These are phyloP conservation scores for Agaricus sinodeliciosus DNA, from an alignment of 768 basidiomycete species.

Conservation along the genomic window DNA sequence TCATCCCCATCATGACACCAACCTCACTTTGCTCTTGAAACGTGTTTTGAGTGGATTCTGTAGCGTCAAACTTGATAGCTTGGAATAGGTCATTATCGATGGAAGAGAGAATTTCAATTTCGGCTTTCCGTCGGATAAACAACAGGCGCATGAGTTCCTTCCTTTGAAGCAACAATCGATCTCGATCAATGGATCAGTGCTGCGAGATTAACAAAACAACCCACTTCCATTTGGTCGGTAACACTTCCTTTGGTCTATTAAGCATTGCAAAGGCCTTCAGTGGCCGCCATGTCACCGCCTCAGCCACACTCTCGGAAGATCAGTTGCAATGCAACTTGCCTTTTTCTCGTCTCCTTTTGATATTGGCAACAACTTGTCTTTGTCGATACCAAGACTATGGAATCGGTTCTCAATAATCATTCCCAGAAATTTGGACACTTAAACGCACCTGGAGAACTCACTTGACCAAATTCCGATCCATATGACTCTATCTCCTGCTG, in stretches of 20 bases:
- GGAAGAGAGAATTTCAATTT: constrained; percentile 68
- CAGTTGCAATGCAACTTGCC: constrained; percentile 28
- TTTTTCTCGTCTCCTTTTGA: constrained; percentile 70
- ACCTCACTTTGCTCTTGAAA: neutral
- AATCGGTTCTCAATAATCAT: neutral
- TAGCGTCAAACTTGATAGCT: neutral
- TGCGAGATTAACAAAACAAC: constrained; percentile 8
- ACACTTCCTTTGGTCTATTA: constrained; percentile 24
- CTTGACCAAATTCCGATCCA: constrained; percentile 78
- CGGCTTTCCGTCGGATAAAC: constrained; percentile 81
- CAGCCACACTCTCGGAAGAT: neutral
- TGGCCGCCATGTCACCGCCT: neutral
- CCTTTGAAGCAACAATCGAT: constrained; percentile 30
- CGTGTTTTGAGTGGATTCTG: neutral
- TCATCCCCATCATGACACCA: neutral
- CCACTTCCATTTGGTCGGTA: constrained; percentile 69
- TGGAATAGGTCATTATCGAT: neutral
- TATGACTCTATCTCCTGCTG: constrained; percentile 50
- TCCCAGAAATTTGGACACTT: neutral
- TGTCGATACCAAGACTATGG: constrained; percentile 50
- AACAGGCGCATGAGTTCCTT: constrained; percentile 79
- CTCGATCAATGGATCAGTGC: neutral
- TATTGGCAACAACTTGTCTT: constrained; percentile 61
- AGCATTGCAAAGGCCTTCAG: constrained; percentile 61
- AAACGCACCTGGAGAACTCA: constrained; percentile 56